phyloP scores from a whole-genome alignment of 2,329 filamentous ascomycete species.

The Chaetomium strumarium region DNA sequence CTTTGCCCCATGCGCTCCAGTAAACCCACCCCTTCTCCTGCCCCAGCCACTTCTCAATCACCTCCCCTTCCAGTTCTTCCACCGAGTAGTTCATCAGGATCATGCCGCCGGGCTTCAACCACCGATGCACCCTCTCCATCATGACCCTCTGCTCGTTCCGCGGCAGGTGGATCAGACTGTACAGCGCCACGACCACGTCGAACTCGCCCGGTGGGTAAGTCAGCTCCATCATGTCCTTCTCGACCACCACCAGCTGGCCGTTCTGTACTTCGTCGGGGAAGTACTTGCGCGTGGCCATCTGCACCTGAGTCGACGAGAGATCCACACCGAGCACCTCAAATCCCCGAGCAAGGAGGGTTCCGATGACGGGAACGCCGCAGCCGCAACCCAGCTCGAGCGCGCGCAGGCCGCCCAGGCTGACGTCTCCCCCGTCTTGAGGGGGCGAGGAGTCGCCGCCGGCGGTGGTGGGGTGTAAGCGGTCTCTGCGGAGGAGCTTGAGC shows the following conservation, averaged over 20 bases:
- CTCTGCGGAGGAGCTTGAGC: slow-evolving; percentile 22
- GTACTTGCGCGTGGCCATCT: slow-evolving; percentile 26
- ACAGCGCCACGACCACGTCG: slow-evolving; percentile 47
- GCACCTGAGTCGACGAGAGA: slow-evolving; percentile 36
- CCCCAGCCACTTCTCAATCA: slow-evolving; percentile 33
- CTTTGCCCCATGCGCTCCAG: slow-evolving; percentile 37
- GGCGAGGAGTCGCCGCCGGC: background rate
- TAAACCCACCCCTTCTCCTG: slow-evolving; percentile 39
- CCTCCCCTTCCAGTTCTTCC: slow-evolving; percentile 25
- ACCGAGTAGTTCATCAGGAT: slow-evolving; percentile 44
- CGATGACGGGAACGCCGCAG: slow-evolving; percentile 33
- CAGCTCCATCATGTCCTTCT: slow-evolving; percentile 37
- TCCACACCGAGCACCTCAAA: slow-evolving; percentile 36
- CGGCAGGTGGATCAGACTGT: slow-evolving; percentile 51
- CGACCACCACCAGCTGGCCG: slow-evolving; percentile 15
- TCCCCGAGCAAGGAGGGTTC: slow-evolving; percentile 28
- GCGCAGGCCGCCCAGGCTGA: slow-evolving; percentile 5
- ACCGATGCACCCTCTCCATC: slow-evolving; percentile 37
- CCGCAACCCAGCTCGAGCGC: slow-evolving; percentile 41
- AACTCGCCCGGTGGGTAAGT: slow-evolving; percentile 31
- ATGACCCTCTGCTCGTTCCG: slow-evolving; percentile 43
- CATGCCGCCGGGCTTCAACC: slow-evolving; percentile 47
- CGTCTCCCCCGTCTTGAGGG: background rate
- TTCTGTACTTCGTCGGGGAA: slow-evolving; percentile 14
- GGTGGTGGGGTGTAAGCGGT: background rate